A percentile compares a stretch with the other conserved stretches of the same genome.
These are phyloP conservation scores for Termitomyces sp. DNA, from an alignment of 768 basidiomycete genomes.

Conservation along the genomic window DNA sequence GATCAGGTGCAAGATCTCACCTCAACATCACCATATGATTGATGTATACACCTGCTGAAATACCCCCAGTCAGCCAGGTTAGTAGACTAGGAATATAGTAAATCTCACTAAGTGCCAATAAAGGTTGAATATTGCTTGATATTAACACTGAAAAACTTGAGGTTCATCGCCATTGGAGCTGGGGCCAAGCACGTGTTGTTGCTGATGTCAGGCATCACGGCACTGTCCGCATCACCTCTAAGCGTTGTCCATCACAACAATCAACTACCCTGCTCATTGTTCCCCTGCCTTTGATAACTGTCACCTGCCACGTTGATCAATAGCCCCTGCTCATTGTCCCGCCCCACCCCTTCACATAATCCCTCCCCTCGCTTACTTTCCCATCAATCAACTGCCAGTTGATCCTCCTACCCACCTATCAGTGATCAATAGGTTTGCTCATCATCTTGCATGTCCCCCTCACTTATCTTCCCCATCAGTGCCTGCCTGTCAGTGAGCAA, in stretches of 20 bases:
- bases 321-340: background rate
- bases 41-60: background rate
- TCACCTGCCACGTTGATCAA: background rate
- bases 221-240: too few species aligned
- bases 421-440: too few species aligned
- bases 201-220: background rate
- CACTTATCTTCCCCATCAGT: too few species aligned
- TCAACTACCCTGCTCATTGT: background rate
- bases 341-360: background rate
- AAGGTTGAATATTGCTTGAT: background rate
- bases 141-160: background rate
- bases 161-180: background rate
- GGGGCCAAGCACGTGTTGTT: background rate
- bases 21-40: background rate
- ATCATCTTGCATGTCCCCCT: too few species aligned
- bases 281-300: background rate
- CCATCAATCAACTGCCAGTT: too few species aligned
- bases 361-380: background rate
- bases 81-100: background rate
- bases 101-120: background rate
- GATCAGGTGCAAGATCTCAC: too few species aligned
- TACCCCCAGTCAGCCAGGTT: background rate
- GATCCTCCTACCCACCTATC: too few species aligned
- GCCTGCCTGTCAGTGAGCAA: too few species aligned
- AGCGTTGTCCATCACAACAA: background rate